Evolutionary conservation across 2,329 filamentous ascomycete genomes (phyloP).

Genomic region (Fonsecaea nubica): DNA sequence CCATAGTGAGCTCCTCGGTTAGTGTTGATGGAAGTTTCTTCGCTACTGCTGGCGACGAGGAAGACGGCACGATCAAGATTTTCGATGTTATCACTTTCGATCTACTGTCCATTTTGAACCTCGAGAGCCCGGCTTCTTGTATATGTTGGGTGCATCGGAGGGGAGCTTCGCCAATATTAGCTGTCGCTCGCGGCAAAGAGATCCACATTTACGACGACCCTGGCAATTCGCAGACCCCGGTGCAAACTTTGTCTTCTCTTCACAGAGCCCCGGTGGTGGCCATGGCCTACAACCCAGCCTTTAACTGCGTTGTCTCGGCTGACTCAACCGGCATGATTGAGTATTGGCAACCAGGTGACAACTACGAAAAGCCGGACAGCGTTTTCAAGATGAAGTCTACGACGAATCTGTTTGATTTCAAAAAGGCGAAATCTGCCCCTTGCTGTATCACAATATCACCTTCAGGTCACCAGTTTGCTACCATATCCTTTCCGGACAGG

Average conservation of each 20-base stretch:
- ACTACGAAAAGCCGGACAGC: conserved; percentile 86
- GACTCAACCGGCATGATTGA: conserved; percentile 94
- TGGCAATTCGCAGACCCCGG: conserved; percentile 75
- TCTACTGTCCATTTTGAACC: conserved; percentile 78
- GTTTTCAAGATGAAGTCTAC: conserved; percentile 94
- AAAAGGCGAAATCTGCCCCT: conserved; percentile 87
- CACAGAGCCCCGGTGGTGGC: conserved; percentile 81
- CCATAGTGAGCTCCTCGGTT: conserved; percentile 81
- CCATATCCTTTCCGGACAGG: conserved; percentile 89
- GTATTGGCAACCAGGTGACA: conserved; percentile 82
- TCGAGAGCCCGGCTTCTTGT: conserved; percentile 76
- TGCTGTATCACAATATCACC: conserved; percentile 84
- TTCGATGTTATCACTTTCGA: conserved; percentile 82
- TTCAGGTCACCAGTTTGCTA: conserved; percentile 82
- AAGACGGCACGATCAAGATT: conserved; percentile 56
- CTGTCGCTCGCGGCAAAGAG: conserved; percentile 77
- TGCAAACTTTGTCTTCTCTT: conserved; percentile 79
- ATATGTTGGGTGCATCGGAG: conserved; percentile 91
- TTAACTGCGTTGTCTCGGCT: conserved; percentile 87
- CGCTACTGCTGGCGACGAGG: conserved; percentile 75
- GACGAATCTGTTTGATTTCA: conserved; percentile 95
- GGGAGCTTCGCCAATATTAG: conserved; percentile 86
- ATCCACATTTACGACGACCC: conserved; percentile 89
- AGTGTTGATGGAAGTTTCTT: conserved; percentile 93
- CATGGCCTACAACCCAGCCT: conserved; percentile 87